Base-by-base conservation (phyloP, 1,284 basidiomycete species). In the Golubevia pallescens region DNA sequence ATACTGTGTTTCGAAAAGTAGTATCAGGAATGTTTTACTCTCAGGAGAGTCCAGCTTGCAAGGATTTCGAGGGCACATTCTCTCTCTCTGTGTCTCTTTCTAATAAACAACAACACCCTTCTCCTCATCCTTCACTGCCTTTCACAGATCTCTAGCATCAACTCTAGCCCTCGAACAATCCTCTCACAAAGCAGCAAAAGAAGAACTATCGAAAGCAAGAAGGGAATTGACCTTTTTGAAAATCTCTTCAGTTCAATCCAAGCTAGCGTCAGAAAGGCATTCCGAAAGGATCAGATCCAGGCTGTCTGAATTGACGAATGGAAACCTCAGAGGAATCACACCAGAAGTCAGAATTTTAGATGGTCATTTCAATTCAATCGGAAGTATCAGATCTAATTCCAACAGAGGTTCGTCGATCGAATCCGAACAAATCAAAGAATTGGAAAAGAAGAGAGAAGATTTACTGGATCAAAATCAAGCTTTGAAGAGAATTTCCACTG, bases 281-380 rank as follows among this genome's bases (percentile, higher is more conserved):
- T 65, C 71, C 1, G 70, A 71, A 1, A 61, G 74, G 3, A 61
- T 76, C 10, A 60, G 75, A 3, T 65, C 73, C 0, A 53, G 70
- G n/a, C 72, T 76, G 7, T 67, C 69, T n/a, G 69, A 78, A 20
- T 71, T 72, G 16, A 74, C 74, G n/a, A 69, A 62, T 58, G 70
- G 71, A 2, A 71, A 71, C n/a, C 67, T 74, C 19, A 68, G 71
- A 3, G 63, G 68, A 6, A 64, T 64, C 10, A 66, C 77, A 2
- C 74, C 74, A 0, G 68, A 74, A 62, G 74, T 78, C n/a, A 68
- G 67, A 42, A 69, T 78, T 8, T 70, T 71, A 16, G 67, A 69
- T 8, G 66, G 68, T 32, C 66, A 71, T 0, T 73, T 71, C 23
- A 66, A 70, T 34, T 57, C 60, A 42, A 28, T 23, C n/a, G 38